phyloP scores from a whole-genome alignment of 75 land plant genomes.

The Picea sitchensis region DNA sequence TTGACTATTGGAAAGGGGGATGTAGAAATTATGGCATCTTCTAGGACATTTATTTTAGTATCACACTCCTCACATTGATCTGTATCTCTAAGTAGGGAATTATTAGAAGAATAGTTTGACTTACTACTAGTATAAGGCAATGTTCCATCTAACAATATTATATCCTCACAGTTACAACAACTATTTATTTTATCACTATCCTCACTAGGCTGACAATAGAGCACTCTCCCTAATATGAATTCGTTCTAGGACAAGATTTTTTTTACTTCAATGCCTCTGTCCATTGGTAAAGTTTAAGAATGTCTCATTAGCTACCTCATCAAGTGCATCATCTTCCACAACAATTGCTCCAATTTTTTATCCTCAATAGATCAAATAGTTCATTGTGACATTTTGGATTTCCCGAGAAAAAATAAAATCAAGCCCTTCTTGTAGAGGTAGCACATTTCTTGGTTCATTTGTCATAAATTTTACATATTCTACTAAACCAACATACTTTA shows the following conservation, averaged over 20 bases:
- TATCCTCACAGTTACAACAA: neutral
- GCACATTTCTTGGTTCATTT: slow-evolving; percentile 23
- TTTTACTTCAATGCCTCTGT: slow-evolving; percentile 41
- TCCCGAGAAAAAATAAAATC: slow-evolving; percentile 37
- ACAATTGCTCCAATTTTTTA: slow-evolving; percentile 33
- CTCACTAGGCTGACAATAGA: neutral
- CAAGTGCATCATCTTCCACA: slow-evolving; percentile 41
- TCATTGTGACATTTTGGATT: slow-evolving; percentile 24
- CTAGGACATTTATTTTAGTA: neutral
- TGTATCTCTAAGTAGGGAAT: neutral
- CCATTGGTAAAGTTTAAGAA: slow-evolving; percentile 40
- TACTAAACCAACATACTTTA: slow-evolving; percentile 27
- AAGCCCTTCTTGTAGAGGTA: slow-evolving; percentile 21
- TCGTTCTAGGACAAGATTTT: slow-evolving; percentile 34
- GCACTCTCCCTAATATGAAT: slow-evolving; percentile 27
- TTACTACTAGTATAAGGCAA: neutral
- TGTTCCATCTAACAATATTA: neutral
- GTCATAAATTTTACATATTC: slow-evolving; percentile 35
- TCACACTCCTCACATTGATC: neutral
- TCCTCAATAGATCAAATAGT: slow-evolving; percentile 37
- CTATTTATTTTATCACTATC: neutral
- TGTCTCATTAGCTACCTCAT: slow-evolving; percentile 34
- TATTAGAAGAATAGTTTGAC: neutral
- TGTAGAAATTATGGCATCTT: neutral
- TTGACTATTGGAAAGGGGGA: neutral